Evolutionary conservation across 257 asterid species (phyloP), one percentile per base, ranked within the genome.

Genomic region (Fraxinus anomala): DNA sequence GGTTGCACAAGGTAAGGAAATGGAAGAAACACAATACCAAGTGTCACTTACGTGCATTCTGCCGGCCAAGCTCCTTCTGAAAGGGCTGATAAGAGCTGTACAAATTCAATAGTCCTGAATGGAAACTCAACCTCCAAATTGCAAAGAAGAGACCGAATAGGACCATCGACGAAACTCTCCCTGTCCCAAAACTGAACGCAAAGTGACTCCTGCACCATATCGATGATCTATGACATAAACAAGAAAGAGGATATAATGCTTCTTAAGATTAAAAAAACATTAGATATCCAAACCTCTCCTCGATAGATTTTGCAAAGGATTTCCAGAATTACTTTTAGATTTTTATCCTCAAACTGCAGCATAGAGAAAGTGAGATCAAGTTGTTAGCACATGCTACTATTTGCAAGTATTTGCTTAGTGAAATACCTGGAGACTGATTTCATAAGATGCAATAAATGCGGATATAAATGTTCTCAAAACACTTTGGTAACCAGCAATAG

Each of bases 61-160:
- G 99, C 86, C 40, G 98, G 92, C 98, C 99, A 96, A 77, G 89
- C 83, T 76, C 98, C 98, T 84, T 91, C 97, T 86, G 89, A 83
- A 37, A 96, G 92, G 74, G 96, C 96, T 6, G 98, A 93, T 67
- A 93, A 85, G 82, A 96, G 75, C 80, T 88, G 87, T 34, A 93
- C 83, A 82, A 93, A 85, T 82, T 93, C 94, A 72, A 80, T 81
- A 79, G 86, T 84, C 83, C 91, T 87, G 82, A 80, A 86, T 4
- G 99, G 99, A 79, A 96, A 96, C 85, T 96, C 99, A 79, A 93
- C 91, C 90, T 93, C 97, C 76, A 96, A 87, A 86, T 85, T 91
- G 93, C 85, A 86, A 66, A 96, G 96, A 84, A 96, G 97, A 78
- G 92, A 89, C 85, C 98, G 90, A 73, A 96, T 88, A 76, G 98